Evolutionary conservation across 768 basidiomycete genomes (phyloP), one percentile per base, ranked within the genome.

Genomic region (Agrocybe chaxingu): DNA sequence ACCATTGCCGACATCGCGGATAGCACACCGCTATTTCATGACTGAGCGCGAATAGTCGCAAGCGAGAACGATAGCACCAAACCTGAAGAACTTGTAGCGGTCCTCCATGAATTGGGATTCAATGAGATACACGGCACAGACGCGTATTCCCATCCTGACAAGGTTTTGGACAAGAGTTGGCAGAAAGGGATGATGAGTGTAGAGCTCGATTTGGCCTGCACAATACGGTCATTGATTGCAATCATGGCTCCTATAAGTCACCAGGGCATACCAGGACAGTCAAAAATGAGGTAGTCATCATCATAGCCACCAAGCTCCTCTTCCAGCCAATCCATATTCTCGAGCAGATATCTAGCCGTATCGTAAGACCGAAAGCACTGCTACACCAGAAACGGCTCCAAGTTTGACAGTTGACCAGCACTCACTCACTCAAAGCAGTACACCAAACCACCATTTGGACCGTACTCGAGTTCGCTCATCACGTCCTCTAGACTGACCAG

Each of bases 31-130:
- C 92, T 92, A 57, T 57, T 42, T 33, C 31, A 48, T 54, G 31
- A 48, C 19, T 29, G 18, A 39, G 41, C 13, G 30, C 30, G 29
- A 52, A 24, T 9, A 13, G 6, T 6, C 9, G 18, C 12, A 45
- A 24, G n/a, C 32, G 29, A 37, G 12, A 43, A 30, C 37, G 16
- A 38, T 34, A 33, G 24, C 24, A 5, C 24, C 59, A 32, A 43
- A 86, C 90, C 89, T 89, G 70, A 99, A 99, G 71, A 97, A 99
- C 63, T 99, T 99, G 68, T 93, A 90, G 57, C 89, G 87, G 68
- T 99, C 97, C 70, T 99, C 97, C 93, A 98, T 98, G 70, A 99
- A 99, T 60, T 99, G 97, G 0, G 92, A 94, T 64, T 99, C 97
- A 55, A 99, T 84, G 37, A 99, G 81, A 65, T 98, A 99, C 30